Base-by-base conservation (phyloP, 169 alveolate genomes). In the Plasmodium inui region DNA sequence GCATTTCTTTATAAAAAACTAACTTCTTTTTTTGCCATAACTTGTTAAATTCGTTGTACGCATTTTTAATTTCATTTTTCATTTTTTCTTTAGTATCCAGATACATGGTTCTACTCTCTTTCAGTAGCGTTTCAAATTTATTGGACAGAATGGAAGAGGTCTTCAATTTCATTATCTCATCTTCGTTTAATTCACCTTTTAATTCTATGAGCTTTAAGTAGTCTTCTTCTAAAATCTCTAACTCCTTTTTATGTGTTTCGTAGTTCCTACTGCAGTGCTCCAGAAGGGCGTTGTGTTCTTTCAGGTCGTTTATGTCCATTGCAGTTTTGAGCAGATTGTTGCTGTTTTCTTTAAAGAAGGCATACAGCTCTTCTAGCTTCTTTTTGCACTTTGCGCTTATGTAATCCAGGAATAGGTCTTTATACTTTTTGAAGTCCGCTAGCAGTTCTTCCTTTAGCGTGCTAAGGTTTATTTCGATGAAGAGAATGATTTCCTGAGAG, bases 161-260 rank as follows among this genome's bases (percentile, higher is more conserved):
- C 83, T 91, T 91, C 83, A 91, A 71, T 39, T 91, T 91, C 92
- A 91, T 82, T 30, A 91, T 91, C 61, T 91, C 95, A 34, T 91
- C 95, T 91, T 91, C 95, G 57, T 91, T 91, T 72, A 91, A 53
- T 50, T 81, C 95, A 32, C 95, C 95, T 91, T 91, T 91, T 46
- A 91, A 82, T 81, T 91, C 95, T 41, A 82, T 82, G 30, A 91
- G 74, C 55, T 91, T 80, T 72, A 91, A 28, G 76, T 91, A 91
- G 57, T 91, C 95, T 70, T 81, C 83, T 82, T 91, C 95, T 30
- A 91, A 82, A 30, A 46, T 70, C 14, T 91, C 92, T 73, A 91
- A 44, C 14, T 91, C 95, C 30, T 71, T 91, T 71, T 82, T 91
- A 82, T 91, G 30, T 50, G 30, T 41, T 71, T 14, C 26, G 57